These are phyloP conservation scores for Filosporella fistucella DNA, from an alignment of 495 filamentous ascomycete species.

Conservation along the genomic window DNA sequence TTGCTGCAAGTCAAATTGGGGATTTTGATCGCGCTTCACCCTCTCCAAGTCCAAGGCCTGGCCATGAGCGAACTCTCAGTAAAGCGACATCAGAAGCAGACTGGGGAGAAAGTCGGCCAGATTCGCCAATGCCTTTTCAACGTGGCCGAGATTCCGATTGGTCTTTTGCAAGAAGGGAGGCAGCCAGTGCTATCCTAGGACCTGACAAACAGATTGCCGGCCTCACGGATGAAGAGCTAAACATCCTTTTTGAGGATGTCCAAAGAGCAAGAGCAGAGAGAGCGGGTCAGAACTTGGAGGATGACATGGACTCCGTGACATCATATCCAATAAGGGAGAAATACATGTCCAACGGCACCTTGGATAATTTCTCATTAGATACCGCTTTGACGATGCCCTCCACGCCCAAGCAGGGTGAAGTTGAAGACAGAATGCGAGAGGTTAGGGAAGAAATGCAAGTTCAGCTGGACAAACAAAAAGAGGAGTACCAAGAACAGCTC, in stretches of 20 bases:
- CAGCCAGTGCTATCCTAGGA: slow-evolving; percentile 85
- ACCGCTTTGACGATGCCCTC: slow-evolving; percentile 91
- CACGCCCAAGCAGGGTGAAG: slow-evolving; percentile 75
- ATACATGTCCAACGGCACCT: slow-evolving; percentile 90
- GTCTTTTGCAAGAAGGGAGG: slow-evolving; percentile 91
- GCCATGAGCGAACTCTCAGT: slow-evolving; percentile 74
- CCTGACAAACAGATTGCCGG: slow-evolving; percentile 84
- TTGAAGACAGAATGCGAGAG: slow-evolving; percentile 65
- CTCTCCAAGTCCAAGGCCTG: slow-evolving; percentile 57
- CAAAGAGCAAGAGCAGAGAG: slow-evolving; percentile 81
- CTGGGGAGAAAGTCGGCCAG: slow-evolving; percentile 59
- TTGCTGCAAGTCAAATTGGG: slow-evolving; percentile 75
- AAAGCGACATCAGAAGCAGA: slow-evolving; percentile 64
- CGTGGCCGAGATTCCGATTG: slow-evolving; percentile 85
- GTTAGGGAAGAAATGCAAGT: slow-evolving; percentile 84
- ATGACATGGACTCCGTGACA: slow-evolving; percentile 83
- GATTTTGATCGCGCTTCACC: slow-evolving; percentile 35
- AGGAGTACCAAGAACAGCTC: slow-evolving; percentile 76
- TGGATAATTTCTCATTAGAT: slow-evolving; percentile 95
- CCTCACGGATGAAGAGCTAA: slow-evolving; percentile 89
- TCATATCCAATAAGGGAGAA: slow-evolving; percentile 91
- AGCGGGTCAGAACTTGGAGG: slow-evolving; percentile 63
- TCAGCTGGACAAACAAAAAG: slow-evolving; percentile 82
- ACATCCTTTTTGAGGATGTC: slow-evolving; percentile 92
- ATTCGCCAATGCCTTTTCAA: slow-evolving; percentile 68